Evolutionary conservation across 495 filamentous ascomycete species (phyloP), one percentile per base, ranked within the genome.

Genomic region (Pseudoneurospora amorphoporcata): DNA sequence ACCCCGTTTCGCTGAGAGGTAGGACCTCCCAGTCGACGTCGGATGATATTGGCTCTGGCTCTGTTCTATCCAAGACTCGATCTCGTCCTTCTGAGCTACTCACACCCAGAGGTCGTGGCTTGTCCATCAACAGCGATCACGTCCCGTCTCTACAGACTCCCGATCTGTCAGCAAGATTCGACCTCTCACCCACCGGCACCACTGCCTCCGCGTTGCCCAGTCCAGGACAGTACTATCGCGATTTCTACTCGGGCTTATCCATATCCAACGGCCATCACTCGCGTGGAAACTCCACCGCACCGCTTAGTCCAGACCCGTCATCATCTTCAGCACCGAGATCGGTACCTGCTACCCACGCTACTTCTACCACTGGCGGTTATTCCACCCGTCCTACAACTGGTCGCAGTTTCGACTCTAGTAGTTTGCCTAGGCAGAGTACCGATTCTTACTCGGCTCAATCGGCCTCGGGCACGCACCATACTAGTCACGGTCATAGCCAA

Each of bases 41-140:
- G 14, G 84, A 85, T 70, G 84, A 85, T 37, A 65, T 65, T 65
- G 53, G 53, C 53, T 73, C 80, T 5, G 79, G 78, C 4, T 80
- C 79, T 4, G 75, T 76, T 12, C 69, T 82, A 16, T 80, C 83
- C 65, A 83, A 78, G 72, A 80, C 81, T 23, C 79, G 81, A 41
- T 79, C 80, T 0, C 79, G 84, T 10, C 82, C 82, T 3, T 69
- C 76, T 69, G 83, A 85, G 6, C 76, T 82, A 6, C 77, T 78
- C 23, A 79, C 79, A 19, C 78, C 82, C 53, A 83, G 82, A 43
- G 76, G 77, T 68, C 78, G 91, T 7, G 88, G 89, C 19, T 73
- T 87, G 16, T 94, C 89, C 12, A 72, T 92, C 69, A 88, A 87
- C 73, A 87, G 87, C 73, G 91, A 93, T 38, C 81, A 85, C 39